Evolutionary conservation across 169 alveolate genomes (phyloP).

Genomic region (Cystoisospora suis): DNA sequence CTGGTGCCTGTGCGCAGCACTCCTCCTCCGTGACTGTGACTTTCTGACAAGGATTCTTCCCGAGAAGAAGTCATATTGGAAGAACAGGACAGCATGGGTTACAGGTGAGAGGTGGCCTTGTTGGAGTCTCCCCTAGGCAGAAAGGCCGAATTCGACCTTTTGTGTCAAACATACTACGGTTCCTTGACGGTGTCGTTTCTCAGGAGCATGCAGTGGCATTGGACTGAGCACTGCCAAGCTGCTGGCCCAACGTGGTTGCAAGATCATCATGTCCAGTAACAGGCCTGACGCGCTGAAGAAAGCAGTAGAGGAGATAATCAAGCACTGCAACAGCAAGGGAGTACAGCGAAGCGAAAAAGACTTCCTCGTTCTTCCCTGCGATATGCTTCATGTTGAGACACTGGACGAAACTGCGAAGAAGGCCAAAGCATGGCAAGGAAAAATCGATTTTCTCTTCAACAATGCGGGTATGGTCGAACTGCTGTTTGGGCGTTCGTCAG

Average conservation of each 20-base stretch:
- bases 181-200: not conserved
- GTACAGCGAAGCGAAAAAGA: not conserved
- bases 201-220: constrained; percentile 41
- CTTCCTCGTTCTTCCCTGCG: constrained; percentile 28
- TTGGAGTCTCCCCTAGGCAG: not conserved
- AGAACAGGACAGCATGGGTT: constrained; percentile 9
- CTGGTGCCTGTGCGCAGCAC: constrained; percentile 14
- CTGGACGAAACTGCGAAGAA: not conserved
- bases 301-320: constrained; percentile 11
- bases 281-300: constrained; percentile 1
- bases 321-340: constrained; percentile 6
- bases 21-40: constrained; percentile 29
- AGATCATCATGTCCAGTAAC: constrained; percentile 22
- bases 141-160: not conserved
- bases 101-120: not conserved
- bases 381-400: not conserved
- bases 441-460: constrained; percentile 18
- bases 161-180: too few species aligned
- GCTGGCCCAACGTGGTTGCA: constrained; percentile 29
- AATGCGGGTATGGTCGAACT: constrained; percentile 38
- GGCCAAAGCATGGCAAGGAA: constrained; percentile 31
- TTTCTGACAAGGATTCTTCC: constrained; percentile 8
- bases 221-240: constrained; percentile 28
- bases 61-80: constrained; percentile 25
- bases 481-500: too few species aligned